Percentiles rank a stretch among this genome's conserved stretches.
These are phyloP conservation scores for Hsuehochloa calcarea DNA, from an alignment of 176 grass and related monocot species.

Conservation along the genomic window DNA sequence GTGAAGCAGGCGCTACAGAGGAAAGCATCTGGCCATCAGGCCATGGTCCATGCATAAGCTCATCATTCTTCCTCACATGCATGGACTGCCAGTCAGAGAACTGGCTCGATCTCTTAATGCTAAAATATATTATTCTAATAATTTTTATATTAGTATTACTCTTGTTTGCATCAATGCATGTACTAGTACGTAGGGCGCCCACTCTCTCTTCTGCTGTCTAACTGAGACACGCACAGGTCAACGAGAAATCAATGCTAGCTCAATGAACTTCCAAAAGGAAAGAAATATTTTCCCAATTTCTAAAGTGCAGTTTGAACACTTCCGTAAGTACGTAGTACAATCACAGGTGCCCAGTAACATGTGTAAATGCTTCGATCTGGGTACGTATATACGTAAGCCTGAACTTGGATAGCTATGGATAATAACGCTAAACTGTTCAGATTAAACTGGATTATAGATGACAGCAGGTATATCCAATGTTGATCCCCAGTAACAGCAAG, in stretches of 20 bases:
- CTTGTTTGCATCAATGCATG: not conserved
- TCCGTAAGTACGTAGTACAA: not conserved
- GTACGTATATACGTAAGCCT: not conserved
- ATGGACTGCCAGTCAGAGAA: not conserved
- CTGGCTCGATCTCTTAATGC: not conserved
- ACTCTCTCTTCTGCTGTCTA: not conserved
- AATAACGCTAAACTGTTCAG: not conserved
- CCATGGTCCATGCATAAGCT: not conserved
- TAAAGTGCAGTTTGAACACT: not conserved
- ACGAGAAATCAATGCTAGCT: not conserved
- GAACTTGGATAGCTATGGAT: not conserved
- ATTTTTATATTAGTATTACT: not conserved
- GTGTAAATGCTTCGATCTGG: not conserved
- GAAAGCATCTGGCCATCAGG: constrained; percentile 23
- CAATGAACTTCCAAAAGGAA: not conserved
- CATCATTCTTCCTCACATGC: constrained; percentile 7
- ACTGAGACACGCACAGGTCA: not conserved
- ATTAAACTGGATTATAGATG: not conserved
- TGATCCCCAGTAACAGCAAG: not conserved
- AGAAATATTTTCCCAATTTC: not conserved
- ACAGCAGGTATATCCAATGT: not conserved
- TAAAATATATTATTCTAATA: not conserved
- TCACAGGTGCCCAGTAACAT: not conserved
- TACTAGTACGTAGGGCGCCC: not conserved
- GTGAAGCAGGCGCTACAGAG: not conserved